These are phyloP conservation scores for Comarum palustre DNA, from an alignment of 306 rosid genomes.

Conservation along the genomic window DNA sequence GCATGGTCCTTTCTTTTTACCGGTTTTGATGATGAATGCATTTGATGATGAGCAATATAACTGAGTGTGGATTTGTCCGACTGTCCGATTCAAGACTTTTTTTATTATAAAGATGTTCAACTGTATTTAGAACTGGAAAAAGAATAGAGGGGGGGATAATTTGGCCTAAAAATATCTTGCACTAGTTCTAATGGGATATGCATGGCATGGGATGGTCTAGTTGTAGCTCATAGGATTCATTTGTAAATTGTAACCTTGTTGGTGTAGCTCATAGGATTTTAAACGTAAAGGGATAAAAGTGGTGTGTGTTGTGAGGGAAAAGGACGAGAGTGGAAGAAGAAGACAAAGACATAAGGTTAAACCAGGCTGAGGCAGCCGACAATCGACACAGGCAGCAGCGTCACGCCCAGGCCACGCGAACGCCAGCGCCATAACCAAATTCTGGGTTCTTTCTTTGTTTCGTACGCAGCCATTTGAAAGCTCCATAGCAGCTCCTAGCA, in stretches of 20 bases:
- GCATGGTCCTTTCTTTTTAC: too few relatives aligned
- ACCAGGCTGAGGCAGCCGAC: slow-evolving; percentile 3
- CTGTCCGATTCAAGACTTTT: neutral
- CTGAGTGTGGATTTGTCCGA: too few relatives aligned
- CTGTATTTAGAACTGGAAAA: too few relatives aligned
- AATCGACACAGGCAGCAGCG: neutral
- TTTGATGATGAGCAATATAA: neutral
- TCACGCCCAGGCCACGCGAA: slow-evolving; percentile 24
- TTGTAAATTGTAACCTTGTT: neutral
- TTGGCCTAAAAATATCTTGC: neutral
- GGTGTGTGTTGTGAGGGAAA: neutral
- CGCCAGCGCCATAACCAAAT: slow-evolving; percentile 4
- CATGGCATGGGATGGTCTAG: too few relatives aligned
- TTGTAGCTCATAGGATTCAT: neutral
- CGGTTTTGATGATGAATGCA: too few relatives aligned
- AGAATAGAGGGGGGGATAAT: too few relatives aligned
- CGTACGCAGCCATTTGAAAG: slow-evolving; percentile 6
- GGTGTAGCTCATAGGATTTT: neutral
- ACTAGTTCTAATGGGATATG: neutral
- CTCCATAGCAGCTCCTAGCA: neutral
- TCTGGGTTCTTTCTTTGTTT: neutral
- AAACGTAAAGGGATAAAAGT: neutral
- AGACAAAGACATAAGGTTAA: neutral
- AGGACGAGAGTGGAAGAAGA: neutral
- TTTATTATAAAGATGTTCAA: too few relatives aligned